Conservation (phyloP, 2,329 filamentous ascomycete species). For the Tolypocladium endophyticum region DNA sequence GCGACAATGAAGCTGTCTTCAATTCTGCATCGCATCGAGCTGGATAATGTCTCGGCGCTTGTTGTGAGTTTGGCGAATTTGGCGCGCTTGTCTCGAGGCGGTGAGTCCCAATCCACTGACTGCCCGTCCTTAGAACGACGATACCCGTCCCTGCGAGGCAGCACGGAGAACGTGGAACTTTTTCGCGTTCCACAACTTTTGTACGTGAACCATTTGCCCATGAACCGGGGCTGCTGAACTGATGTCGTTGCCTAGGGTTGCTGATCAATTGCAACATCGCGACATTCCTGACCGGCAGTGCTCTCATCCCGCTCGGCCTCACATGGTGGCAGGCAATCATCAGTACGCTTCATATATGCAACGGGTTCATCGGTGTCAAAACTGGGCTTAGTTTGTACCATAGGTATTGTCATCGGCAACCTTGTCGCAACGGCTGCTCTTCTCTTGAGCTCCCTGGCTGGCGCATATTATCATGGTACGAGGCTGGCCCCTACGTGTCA, state of each 20-base stretch:
- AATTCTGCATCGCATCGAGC: background rate
- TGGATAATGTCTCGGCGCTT: background rate
- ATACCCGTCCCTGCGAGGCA: slow-evolving; percentile 36
- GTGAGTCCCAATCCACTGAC: background rate
- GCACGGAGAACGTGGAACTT: slow-evolving; percentile 31
- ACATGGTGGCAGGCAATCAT: slow-evolving; percentile 32
- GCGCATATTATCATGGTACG: slow-evolving; percentile 29
- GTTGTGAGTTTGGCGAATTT: background rate
- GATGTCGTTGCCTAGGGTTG: slow-evolving; percentile 21
- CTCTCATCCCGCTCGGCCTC: slow-evolving; percentile 28
- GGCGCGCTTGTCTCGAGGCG: background rate
- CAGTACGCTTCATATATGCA: slow-evolving; percentile 10
- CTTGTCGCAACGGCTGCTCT: slow-evolving; percentile 26
- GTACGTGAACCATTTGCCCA: slow-evolving; percentile 11
- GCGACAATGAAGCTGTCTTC: background rate
- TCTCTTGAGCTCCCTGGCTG: slow-evolving; percentile 31
- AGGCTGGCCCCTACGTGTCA: background rate
- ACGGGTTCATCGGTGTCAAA: background rate
- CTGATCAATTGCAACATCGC: slow-evolving; percentile 34
- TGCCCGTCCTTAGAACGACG: slow-evolving; percentile 28
- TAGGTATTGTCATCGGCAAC: slow-evolving; percentile 26
- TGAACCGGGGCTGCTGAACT: background rate
- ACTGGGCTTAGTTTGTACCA: background rate
- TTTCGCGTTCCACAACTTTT: slow-evolving; percentile 32
- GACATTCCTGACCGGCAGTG: slow-evolving; percentile 28